A percentile compares a stretch with the other conserved stretches of the same genome.
phyloP scores from a whole-genome alignment of 371 early-diverging fungal species.

The Lichtheimia corymbifera region DNA sequence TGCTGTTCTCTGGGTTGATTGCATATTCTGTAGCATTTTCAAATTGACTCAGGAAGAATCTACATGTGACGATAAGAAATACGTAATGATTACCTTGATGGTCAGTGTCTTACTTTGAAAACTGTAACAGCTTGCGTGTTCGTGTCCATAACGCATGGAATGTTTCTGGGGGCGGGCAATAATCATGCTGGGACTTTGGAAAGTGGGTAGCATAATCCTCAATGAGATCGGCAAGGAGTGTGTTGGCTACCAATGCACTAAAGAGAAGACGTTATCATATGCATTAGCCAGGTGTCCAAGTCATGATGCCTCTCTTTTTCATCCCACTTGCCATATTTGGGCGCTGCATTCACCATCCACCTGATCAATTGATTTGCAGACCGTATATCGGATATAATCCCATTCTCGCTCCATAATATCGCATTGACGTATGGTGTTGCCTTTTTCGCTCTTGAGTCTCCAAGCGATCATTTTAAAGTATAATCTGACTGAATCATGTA shows the following conservation, averaged over 20 bases:
- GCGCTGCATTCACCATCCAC: conserved; percentile 75
- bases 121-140: conserved; percentile 64
- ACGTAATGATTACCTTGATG: no score
- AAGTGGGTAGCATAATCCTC: conserved; percentile 44
- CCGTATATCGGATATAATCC: conserved; percentile 64
- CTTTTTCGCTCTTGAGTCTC: conserved; percentile 59
- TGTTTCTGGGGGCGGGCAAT: conserved; percentile 55
- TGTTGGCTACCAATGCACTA: conserved; percentile 22
- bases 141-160: conserved; percentile 67
- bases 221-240: conserved; percentile 46
- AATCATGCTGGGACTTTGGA: conserved; percentile 25
- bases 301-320: no score
- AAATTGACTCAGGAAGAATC: conserved; percentile 63
- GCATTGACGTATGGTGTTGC: conserved; percentile 69
- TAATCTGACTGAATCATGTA: conserved; percentile 70
- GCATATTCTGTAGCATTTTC: conserved; percentile 78
- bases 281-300: background rate
- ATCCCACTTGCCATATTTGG: conserved; percentile 66
- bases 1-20: conserved; percentile 52
- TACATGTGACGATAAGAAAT: conserved; percentile 15
- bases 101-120: conserved; percentile 44
- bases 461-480: conserved; percentile 79
- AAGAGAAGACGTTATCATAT: conserved; percentile 31
- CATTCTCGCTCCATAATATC: conserved; percentile 84
- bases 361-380: conserved; percentile 68